Conservation (phyloP, 2,329 filamentous ascomycete species). For the Colletotrichum eremochloae region DNA sequence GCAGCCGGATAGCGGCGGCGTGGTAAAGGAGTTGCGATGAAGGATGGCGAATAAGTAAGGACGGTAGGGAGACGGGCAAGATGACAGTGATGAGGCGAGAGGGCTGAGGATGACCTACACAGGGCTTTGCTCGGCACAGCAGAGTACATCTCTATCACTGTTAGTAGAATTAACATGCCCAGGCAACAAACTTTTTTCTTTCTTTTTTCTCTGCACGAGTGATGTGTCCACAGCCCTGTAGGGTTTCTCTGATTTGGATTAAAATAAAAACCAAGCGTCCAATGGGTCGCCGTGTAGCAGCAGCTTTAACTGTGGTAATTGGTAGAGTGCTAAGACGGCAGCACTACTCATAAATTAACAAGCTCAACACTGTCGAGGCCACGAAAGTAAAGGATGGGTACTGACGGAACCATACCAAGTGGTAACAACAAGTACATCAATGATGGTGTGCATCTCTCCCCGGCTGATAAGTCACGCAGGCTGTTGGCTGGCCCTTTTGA, state of each 20-base stretch:
- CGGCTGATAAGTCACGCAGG: slow-evolving; percentile 20
- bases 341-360: slow-evolving; percentile 4
- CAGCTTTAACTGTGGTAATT: slow-evolving; percentile 13
- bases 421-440: slow-evolving; percentile 13
- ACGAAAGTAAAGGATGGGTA: slow-evolving; percentile 28
- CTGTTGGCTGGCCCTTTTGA: background rate
- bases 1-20: slow-evolving; percentile 9
- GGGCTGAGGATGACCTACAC: slow-evolving; percentile 26
- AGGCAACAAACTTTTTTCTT: background rate
- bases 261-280: slow-evolving; percentile 8
- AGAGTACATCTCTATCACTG: background rate
- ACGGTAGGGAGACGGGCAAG: slow-evolving; percentile 11
- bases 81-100: background rate
- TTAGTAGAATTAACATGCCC: background rate
- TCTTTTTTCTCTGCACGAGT: background rate
- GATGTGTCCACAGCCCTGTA: slow-evolving; percentile 17
- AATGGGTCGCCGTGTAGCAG: slow-evolving; percentile 15
- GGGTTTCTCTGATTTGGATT: slow-evolving; percentile 17
- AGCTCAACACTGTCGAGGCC: slow-evolving; percentile 24
- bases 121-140: slow-evolving; percentile 23
- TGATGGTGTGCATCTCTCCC: slow-evolving; percentile 15
- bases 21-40: slow-evolving; percentile 33
- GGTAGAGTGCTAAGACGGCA: slow-evolving; percentile 31
- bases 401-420: slow-evolving; percentile 8
- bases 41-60: slow-evolving; percentile 17